Evolutionary conservation across 352 stramenopile genomes (phyloP).

Genomic region (Phytopythium montanum): DNA sequence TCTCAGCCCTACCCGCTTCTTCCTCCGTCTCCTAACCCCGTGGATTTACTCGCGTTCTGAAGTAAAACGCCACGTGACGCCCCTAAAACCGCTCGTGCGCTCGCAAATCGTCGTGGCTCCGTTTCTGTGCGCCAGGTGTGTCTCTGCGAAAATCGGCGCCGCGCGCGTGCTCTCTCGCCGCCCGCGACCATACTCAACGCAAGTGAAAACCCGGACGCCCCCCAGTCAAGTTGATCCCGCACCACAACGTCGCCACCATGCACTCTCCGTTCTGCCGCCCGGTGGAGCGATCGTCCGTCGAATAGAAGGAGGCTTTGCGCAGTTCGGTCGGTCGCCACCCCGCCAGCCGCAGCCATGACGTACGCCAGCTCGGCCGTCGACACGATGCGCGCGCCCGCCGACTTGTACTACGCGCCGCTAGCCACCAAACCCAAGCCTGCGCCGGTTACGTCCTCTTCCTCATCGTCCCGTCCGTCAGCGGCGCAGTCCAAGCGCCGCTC

Average conservation of each 20-base stretch:
- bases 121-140: not conserved
- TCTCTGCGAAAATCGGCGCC: constrained; percentile 5
- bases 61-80: not conserved
- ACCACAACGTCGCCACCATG: not conserved
- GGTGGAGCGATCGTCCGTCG: not conserved
- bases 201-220: not conserved
- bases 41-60: not conserved
- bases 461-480: not conserved
- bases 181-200: not conserved
- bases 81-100: not conserved
- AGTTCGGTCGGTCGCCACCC: not conserved
- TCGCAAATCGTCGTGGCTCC: not conserved
- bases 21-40: not conserved
- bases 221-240: too few species aligned
- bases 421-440: constrained; percentile 13
- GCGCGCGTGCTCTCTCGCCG: constrained; percentile 7
- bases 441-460: not conserved
- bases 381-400: constrained; percentile 24
- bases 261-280: constrained; percentile 1
- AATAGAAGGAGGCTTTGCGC: not conserved
- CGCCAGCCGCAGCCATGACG: constrained; percentile 19
- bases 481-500: constrained; percentile 17
- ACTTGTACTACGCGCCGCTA: constrained; percentile 11
- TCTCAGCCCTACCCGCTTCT: not conserved
- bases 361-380: constrained; percentile 44